Percentiles rank a stretch among this genome's conserved stretches.
Evolutionary conservation across 495 filamentous ascomycete species (phyloP).

Genomic region (Penicillium robsamsonii): DNA sequence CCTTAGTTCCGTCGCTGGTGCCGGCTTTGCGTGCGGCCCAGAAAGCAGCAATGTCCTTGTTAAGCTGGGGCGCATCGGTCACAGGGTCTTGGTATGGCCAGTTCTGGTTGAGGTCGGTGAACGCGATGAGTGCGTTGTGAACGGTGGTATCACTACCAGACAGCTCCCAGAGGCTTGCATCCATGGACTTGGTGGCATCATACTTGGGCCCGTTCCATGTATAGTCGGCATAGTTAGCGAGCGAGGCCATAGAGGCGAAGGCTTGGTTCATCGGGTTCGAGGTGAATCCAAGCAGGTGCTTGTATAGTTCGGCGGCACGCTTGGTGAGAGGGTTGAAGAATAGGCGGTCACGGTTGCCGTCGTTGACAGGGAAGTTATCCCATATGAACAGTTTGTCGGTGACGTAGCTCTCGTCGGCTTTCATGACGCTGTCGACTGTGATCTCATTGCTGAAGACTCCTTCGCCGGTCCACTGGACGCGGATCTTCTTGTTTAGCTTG

Average conservation of each 20-base stretch:
- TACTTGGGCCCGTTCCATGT: conserved; percentile 17
- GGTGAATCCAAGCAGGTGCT: conserved; percentile 18
- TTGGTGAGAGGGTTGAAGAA: conserved; percentile 19
- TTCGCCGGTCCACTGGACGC: conserved; percentile 21
- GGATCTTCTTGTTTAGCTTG: conserved; percentile 18
- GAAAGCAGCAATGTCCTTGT: conserved; percentile 13
- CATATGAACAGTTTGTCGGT: conserved; percentile 19
- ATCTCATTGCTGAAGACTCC: conserved; percentile 20
- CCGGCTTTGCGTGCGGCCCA: conserved; percentile 7
- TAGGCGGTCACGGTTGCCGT: conserved; percentile 14
- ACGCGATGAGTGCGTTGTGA: conserved; percentile 12
- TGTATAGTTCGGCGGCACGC: conserved; percentile 13
- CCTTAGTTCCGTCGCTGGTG: not conserved
- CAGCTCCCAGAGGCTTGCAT: conserved; percentile 13
- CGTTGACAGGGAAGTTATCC: conserved; percentile 23
- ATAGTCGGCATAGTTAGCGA: conserved; percentile 19
- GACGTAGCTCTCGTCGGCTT: conserved; percentile 12
- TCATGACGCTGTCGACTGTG: conserved; percentile 15
- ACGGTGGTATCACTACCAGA: conserved; percentile 6
- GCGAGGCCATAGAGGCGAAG: conserved; percentile 16
- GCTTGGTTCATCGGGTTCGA: conserved; percentile 19
- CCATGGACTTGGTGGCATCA: conserved; percentile 11
- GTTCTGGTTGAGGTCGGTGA: conserved; percentile 18
- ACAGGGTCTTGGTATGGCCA: conserved; percentile 15
- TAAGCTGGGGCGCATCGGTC: conserved; percentile 10